A percentile compares a stretch with the other conserved stretches of the same genome.
Evolutionary conservation across 2,329 filamentous ascomycete species (phyloP).

Genomic region (Ophiostoma sp.): DNA sequence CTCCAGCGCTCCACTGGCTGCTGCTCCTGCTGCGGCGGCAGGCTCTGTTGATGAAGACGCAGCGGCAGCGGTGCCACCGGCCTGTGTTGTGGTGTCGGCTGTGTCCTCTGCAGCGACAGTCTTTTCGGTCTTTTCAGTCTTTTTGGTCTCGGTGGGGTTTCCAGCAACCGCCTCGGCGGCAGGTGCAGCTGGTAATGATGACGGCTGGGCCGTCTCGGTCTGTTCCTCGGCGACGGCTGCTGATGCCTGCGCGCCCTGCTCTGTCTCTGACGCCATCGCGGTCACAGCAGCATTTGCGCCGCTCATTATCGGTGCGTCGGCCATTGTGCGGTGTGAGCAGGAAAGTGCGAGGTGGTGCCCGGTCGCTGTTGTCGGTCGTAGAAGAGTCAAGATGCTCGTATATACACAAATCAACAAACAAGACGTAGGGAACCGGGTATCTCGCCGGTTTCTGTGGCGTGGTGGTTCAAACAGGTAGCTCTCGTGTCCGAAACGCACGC

Average conservation of each 20-base stretch:
- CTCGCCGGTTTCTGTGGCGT: neutral
- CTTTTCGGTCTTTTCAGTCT: neutral
- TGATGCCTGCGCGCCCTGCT: neutral
- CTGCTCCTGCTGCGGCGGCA: neutral
- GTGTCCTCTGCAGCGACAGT: neutral
- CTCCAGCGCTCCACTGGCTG: neutral
- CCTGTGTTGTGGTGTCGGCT: neutral
- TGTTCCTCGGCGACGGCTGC: neutral
- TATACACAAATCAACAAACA: neutral
- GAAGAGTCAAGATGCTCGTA: neutral
- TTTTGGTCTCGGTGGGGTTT: neutral
- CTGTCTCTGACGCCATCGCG: conserved; percentile 22
- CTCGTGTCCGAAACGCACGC: conserved; percentile 11
- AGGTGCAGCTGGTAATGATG: conserved; percentile 1
- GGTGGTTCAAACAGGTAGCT: neutral
- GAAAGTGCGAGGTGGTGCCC: too few relatives aligned
- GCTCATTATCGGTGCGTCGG: conserved; percentile 25
- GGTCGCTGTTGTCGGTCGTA: neutral
- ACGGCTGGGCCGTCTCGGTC: neutral
- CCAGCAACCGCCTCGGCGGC: neutral
- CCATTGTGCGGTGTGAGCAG: conserved; percentile 20
- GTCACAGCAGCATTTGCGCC: conserved; percentile 28
- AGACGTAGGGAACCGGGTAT: neutral
- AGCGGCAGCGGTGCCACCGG: neutral
- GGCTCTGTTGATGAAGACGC: neutral